Conservation (phyloP, 192 early-diverging fungal species). For the Diversispora eburnea region DNA sequence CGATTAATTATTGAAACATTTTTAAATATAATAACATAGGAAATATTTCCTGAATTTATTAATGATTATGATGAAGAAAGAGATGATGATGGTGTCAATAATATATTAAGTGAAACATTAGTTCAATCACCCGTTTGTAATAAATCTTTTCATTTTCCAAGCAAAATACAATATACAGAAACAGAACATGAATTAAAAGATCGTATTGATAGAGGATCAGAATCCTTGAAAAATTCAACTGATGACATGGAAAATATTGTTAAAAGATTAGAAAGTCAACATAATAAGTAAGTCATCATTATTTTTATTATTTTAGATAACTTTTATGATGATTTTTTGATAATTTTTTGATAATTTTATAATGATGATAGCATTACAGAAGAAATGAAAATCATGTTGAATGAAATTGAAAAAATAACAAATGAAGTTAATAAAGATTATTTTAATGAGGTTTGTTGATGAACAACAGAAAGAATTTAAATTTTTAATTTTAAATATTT, state of each 20-base stretch:
- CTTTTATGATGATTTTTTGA: neutral
- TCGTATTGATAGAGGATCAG: neutral
- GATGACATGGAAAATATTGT: neutral
- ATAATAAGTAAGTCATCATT: neutral
- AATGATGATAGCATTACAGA: neutral
- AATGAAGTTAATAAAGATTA: slow-evolving; percentile 15
- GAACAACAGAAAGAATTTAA: too few species aligned
- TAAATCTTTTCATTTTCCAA: too few species aligned
- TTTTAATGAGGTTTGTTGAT: slow-evolving; percentile 14
- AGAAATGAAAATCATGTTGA: neutral
- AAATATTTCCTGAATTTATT: too few species aligned
- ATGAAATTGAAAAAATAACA: slow-evolving; percentile 8
- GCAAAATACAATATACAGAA: too few species aligned
- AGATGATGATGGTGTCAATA: too few species aligned
- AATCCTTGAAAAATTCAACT: neutral
- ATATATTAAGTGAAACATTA: too few species aligned
- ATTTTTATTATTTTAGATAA: neutral
- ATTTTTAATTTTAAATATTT: neutral
- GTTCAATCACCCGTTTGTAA: too few species aligned
- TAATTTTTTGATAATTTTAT: neutral
- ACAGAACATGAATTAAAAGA: neutral
- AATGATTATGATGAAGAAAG: too few species aligned
- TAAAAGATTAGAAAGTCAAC: slow-evolving; percentile 3
- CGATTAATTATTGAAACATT: too few species aligned
- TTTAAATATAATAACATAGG: too few species aligned